Percentiles rank a stretch among this genome's conserved stretches.
These are phyloP conservation scores for Nemania sp. DNA, from an alignment of 2,329 filamentous ascomycete genomes.

Conservation along the genomic window DNA sequence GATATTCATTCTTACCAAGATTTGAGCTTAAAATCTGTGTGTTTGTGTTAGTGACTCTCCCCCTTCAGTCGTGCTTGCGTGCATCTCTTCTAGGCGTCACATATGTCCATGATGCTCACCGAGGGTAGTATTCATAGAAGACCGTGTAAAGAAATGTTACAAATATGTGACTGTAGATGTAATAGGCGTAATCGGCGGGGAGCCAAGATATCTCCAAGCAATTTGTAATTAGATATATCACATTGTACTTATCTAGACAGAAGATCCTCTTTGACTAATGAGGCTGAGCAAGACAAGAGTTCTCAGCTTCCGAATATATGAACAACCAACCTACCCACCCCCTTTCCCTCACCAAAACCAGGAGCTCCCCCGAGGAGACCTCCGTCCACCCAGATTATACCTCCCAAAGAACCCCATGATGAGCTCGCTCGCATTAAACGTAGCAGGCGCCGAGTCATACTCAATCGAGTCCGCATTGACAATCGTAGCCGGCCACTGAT, in stretches of 20 bases:
- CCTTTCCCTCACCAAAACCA: not conserved
- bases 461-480: slow-evolving; percentile 43
- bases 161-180: not conserved
- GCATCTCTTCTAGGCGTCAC: too few species aligned
- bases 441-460: slow-evolving; percentile 36
- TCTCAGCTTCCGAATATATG: not conserved
- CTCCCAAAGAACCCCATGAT: slow-evolving; percentile 47
- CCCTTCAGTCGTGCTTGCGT: too few species aligned
- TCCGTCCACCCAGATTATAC: slow-evolving; percentile 14
- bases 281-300: not conserved
- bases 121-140: not conserved
- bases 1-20: not conserved
- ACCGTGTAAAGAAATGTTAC: not conserved
- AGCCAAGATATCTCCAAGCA: not conserved
- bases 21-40: too few species aligned
- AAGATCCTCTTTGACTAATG: not conserved
- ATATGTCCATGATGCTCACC: too few species aligned
- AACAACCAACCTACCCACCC: not conserved
- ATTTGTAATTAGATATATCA: not conserved
- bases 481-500: slow-evolving; percentile 46
- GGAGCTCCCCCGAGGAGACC: not conserved
- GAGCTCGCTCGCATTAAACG: slow-evolving; percentile 45
- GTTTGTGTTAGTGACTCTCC: too few species aligned
- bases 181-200: not conserved
- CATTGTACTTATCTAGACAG: not conserved